These are phyloP conservation scores for Hericium rajendrae DNA, from an alignment of 768 basidiomycete genomes.

Conservation along the genomic window DNA sequence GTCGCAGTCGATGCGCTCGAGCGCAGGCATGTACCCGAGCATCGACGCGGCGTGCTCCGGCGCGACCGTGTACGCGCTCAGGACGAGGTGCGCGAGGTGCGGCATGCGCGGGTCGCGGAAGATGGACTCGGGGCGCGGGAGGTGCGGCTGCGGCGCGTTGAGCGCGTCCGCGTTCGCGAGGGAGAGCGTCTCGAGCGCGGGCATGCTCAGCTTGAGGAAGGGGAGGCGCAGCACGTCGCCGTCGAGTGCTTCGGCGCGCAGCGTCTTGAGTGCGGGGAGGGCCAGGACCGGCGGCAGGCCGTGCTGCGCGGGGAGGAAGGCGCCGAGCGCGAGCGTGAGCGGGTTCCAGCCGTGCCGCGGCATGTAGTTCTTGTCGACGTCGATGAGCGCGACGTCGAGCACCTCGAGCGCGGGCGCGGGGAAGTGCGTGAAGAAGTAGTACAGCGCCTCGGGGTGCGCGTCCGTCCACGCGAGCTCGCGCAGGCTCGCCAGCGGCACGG, in stretches of 20 bases:
- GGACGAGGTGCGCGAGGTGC: conserved; percentile 6
- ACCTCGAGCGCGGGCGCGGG: conserved; percentile 3
- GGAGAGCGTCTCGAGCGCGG: conserved; percentile 9
- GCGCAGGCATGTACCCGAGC: conserved; percentile 10
- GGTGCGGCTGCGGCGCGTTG: not conserved
- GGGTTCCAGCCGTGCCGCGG: conserved; percentile 1
- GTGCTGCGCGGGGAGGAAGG: not conserved
- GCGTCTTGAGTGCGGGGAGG: conserved; percentile 3
- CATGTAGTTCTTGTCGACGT: conserved; percentile 3
- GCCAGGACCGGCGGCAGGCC: conserved; percentile 1
- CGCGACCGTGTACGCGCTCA: conserved; percentile 4
- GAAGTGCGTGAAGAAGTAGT: conserved; percentile 6
- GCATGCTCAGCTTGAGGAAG: conserved; percentile 9
- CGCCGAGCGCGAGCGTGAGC: not conserved
- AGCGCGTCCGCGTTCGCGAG: conserved; percentile 4
- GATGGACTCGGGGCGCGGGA: conserved; percentile 9
- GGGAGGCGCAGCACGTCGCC: conserved; percentile 8
- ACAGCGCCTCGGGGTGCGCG: conserved; percentile 4
- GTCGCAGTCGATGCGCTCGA: conserved; percentile 12
- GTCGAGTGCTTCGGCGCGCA: conserved; percentile 4
- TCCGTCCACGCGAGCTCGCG: conserved; percentile 12
- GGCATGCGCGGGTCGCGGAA: conserved; percentile 13
- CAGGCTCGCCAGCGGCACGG: conserved; percentile 5
- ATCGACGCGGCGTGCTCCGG: conserved; percentile 4
- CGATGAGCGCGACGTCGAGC: conserved; percentile 5